Evolutionary conservation across 352 stramenopile species (phyloP).

Genomic region (Phytopythium vexans): DNA sequence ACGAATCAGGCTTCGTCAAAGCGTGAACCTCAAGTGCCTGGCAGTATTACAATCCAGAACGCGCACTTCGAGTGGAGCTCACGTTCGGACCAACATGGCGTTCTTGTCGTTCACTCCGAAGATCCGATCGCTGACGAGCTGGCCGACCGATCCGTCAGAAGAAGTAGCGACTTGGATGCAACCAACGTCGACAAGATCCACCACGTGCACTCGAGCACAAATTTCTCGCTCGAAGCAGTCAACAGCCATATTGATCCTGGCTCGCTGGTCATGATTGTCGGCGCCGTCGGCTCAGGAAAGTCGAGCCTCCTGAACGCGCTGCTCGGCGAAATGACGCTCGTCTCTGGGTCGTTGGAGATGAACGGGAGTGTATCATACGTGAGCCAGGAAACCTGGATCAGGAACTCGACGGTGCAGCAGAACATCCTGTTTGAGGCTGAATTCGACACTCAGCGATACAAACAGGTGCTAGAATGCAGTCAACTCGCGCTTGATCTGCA

Average conservation of each 20-base stretch:
- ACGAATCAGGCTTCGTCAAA: neutral
- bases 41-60: constrained; percentile 10
- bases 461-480: constrained; percentile 58
- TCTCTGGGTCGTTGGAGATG: constrained; percentile 7
- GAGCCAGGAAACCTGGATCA: constrained; percentile 89
- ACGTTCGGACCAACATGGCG: neutral
- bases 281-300: constrained; percentile 39
- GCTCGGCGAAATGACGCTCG: constrained; percentile 34
- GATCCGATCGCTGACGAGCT: constrained; percentile 4
- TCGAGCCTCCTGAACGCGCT: constrained; percentile 37
- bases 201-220: no score
- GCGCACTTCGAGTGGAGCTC: constrained; percentile 16
- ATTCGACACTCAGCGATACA: constrained; percentile 15
- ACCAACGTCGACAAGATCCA: constrained; percentile 1
- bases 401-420: constrained; percentile 85
- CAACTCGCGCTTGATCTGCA: constrained; percentile 78
- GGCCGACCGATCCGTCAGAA: neutral
- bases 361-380: constrained; percentile 58
- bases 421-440: constrained; percentile 29
- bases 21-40: neutral
- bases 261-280: constrained; percentile 46
- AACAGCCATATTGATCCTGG: constrained; percentile 63
- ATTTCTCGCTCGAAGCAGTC: constrained; percentile 26
- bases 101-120: constrained; percentile 12
- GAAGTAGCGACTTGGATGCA: constrained; percentile 1